Percentiles rank a stretch among this genome's conserved stretches.
Evolutionary conservation across 768 basidiomycete genomes (phyloP).

Genomic region (Psilocybe tampanensis): DNA sequence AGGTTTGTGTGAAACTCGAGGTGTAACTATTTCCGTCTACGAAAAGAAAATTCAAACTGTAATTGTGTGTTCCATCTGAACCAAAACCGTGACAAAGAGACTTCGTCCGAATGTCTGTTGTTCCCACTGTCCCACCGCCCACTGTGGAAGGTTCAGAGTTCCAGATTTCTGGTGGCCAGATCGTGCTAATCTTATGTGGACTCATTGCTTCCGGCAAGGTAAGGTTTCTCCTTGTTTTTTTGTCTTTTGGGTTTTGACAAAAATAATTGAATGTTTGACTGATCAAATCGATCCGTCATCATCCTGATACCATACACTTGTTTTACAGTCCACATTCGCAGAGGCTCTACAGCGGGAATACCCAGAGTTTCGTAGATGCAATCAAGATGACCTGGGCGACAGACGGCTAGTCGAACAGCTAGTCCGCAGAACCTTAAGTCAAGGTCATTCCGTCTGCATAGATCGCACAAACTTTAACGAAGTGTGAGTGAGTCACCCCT

Average conservation of each 20-base stretch:
- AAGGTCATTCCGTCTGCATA: slow-evolving; percentile 75
- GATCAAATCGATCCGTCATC: too few relatives aligned
- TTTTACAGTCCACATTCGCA: slow-evolving; percentile 68
- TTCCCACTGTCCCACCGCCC: slow-evolving; percentile 11
- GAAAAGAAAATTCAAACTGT: slow-evolving; percentile 7
- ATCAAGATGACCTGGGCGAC: slow-evolving; percentile 79
- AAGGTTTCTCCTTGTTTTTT: slow-evolving; percentile 15
- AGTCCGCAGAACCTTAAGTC: slow-evolving; percentile 49
- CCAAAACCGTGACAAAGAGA: slow-evolving; percentile 13
- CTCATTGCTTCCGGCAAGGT: slow-evolving; percentile 79
- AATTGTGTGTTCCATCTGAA: slow-evolving; percentile 7
- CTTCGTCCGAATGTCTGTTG: slow-evolving; percentile 11
- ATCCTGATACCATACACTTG: too few relatives aligned
- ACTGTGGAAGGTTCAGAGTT: slow-evolving; percentile 22
- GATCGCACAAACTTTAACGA: slow-evolving; percentile 80
- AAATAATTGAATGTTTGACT: slow-evolving; percentile 12
- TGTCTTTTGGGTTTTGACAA: slow-evolving; percentile 2
- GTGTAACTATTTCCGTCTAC: slow-evolving; percentile 6
- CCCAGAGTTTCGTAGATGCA: slow-evolving; percentile 69
- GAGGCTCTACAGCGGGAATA: slow-evolving; percentile 62
- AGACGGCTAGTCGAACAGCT: slow-evolving; percentile 66
- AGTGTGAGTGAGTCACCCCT: slow-evolving; percentile 42
- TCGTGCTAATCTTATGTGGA: slow-evolving; percentile 74
- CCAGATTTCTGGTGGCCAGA: slow-evolving; percentile 37
- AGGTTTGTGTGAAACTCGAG: slow-evolving; percentile 12